Evolutionary conservation across 1,284 basidiomycete genomes (phyloP).

Genomic region (Trametes hirsuta): DNA sequence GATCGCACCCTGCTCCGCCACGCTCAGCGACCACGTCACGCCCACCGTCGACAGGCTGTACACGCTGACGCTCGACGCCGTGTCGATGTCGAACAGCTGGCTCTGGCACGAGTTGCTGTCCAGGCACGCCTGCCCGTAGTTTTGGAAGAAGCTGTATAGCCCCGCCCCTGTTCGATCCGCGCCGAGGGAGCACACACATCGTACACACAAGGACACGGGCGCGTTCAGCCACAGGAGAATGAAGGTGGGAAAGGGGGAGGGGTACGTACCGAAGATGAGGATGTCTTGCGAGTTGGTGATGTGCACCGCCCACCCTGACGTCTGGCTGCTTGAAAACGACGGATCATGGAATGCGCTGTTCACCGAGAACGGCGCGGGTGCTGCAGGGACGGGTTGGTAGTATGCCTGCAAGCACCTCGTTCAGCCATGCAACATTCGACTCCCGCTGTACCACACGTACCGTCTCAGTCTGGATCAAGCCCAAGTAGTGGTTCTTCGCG

Average conservation of each 20-base stretch:
- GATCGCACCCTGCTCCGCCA: slow-evolving; percentile 52
- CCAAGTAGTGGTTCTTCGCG: slow-evolving; percentile 71
- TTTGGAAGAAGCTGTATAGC: slow-evolving; percentile 68
- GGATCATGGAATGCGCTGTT: slow-evolving; percentile 59
- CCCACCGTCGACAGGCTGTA: slow-evolving; percentile 72
- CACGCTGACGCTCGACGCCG: slow-evolving; percentile 52
- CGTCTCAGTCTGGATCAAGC: slow-evolving; percentile 72
- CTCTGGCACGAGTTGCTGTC: slow-evolving; percentile 53
- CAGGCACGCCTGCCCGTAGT: slow-evolving; percentile 45
- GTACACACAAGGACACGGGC: too few species aligned
- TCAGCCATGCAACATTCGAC: neutral
- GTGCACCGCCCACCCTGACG: slow-evolving; percentile 60
- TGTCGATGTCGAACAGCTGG: slow-evolving; percentile 63
- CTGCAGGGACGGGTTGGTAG: slow-evolving; percentile 63
- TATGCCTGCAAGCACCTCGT: slow-evolving; percentile 38
- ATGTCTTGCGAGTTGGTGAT: slow-evolving; percentile 60
- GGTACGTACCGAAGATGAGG: slow-evolving; percentile 55
- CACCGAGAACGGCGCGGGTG: slow-evolving; percentile 54
- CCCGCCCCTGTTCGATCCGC: slow-evolving; percentile 54
- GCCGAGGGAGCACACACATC: neutral
- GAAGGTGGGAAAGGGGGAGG: neutral
- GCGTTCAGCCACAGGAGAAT: neutral
- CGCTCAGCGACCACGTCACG: slow-evolving; percentile 58
- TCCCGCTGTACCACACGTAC: slow-evolving; percentile 36
- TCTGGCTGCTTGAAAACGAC: slow-evolving; percentile 39